Conservation (phyloP, 495 filamentous ascomycete genomes). For the Penicillium diatomitis region DNA sequence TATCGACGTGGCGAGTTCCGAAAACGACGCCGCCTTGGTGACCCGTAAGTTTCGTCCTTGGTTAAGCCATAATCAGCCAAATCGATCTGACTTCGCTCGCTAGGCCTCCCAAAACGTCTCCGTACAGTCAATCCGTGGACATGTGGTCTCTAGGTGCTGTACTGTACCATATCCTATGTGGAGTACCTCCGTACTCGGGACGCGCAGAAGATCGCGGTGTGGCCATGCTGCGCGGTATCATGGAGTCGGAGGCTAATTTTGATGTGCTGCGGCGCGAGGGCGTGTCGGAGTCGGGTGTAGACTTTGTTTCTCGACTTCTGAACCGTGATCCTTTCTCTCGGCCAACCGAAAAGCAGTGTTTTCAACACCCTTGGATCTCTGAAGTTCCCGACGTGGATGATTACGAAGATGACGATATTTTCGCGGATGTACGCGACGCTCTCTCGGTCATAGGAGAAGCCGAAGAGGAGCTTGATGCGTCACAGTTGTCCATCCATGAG, state of each 20-base stretch:
- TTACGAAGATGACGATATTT: conserved; percentile 40
- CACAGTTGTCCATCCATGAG: conserved; percentile 51
- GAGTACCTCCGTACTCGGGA: conserved; percentile 69
- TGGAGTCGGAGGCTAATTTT: conserved; percentile 59
- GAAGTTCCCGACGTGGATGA: conserved; percentile 32
- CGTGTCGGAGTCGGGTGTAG: conserved; percentile 55
- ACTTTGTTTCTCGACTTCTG: conserved; percentile 70
- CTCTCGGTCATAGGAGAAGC: conserved; percentile 39
- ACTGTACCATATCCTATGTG: conserved; percentile 69
- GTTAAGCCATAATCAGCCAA: not conserved
- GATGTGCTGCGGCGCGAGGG: conserved; percentile 42
- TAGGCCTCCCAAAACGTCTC: conserved; percentile 38
- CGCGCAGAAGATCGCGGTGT: conserved; percentile 44
- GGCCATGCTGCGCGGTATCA: conserved; percentile 73
- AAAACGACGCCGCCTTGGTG: conserved; percentile 45
- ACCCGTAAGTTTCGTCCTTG: conserved; percentile 28
- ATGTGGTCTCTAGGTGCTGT: conserved; percentile 94
- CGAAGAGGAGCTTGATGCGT: conserved; percentile 48
- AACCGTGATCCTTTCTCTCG: conserved; percentile 60
- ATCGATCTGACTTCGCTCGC: not conserved
- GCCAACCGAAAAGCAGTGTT: conserved; percentile 53
- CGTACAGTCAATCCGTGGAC: conserved; percentile 84
- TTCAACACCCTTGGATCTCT: conserved; percentile 59
- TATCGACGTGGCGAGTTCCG: conserved; percentile 33
- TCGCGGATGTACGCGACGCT: conserved; percentile 41